These are phyloP conservation scores for Corymbia maculata DNA, from an alignment of 345 rosid genomes.

Conservation along the genomic window DNA sequence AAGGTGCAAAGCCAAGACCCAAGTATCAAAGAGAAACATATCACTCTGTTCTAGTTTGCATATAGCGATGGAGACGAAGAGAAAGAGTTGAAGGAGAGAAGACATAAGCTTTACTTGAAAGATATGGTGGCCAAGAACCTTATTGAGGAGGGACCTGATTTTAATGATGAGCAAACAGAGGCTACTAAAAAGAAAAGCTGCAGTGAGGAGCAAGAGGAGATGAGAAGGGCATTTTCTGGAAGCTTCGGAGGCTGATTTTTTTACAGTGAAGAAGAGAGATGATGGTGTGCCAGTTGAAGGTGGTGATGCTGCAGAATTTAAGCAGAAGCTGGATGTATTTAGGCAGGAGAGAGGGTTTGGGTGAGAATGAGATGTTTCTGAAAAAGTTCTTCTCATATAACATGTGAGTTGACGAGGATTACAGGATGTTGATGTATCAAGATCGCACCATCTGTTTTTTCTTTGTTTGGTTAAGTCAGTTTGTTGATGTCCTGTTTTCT, in stretches of 20 bases:
- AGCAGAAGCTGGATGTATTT: conserved; percentile 50
- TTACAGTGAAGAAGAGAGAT: conserved; percentile 26
- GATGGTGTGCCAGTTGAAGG: conserved; percentile 11
- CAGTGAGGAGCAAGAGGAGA: conserved; percentile 48
- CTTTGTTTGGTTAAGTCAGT: too few relatives aligned
- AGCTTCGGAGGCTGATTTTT: conserved; percentile 40
- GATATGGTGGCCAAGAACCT: conserved; percentile 63
- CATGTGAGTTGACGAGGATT: conserved; percentile 61
- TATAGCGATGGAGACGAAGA: conserved; percentile 6
- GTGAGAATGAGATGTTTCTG: conserved; percentile 43
- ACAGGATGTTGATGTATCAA: too few relatives aligned
- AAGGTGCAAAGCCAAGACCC: conserved; percentile 49
- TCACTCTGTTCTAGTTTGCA: conserved; percentile 33
- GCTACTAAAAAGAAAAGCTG: conserved; percentile 20
- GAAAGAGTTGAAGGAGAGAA: conserved; percentile 14
- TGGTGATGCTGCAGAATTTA: conserved; percentile 16
- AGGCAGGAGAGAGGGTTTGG: conserved; percentile 30
- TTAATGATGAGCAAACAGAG: conserved; percentile 15
- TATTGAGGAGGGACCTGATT: conserved; percentile 65
- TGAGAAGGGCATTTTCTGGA: conserved; percentile 37
- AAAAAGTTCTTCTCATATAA: conserved; percentile 47
- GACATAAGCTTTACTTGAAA: conserved; percentile 42
- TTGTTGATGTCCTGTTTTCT: too few relatives aligned
- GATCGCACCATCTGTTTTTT: too few relatives aligned
- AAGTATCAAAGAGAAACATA: conserved; percentile 21